A percentile compares a stretch with the other conserved stretches of the same genome.
These are phyloP conservation scores for Leishmania martiniquensis DNA, from an alignment of 208 protist species.

Conservation along the genomic window DNA sequence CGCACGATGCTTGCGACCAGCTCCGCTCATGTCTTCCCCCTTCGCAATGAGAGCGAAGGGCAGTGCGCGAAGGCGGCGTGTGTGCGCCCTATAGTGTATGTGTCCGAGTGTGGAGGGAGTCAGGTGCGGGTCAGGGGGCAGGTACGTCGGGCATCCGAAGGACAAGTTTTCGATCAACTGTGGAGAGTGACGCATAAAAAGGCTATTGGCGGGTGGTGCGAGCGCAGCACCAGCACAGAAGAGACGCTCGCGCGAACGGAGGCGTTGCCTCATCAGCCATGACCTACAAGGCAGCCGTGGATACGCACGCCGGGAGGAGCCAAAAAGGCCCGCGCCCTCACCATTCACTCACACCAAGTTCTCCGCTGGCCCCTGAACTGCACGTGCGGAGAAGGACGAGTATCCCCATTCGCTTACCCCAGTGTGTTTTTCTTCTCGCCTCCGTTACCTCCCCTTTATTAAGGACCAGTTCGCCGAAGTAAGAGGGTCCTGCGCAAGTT, in stretches of 20 bases:
- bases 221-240: background rate
- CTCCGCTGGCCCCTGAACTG: background rate
- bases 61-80: background rate
- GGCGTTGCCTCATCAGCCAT: background rate
- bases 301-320: background rate
- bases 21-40: slow-evolving; percentile 62
- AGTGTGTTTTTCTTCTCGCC: background rate
- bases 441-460: background rate
- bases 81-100: background rate
- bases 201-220: background rate
- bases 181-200: background rate
- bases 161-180: background rate
- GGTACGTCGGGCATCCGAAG: background rate
- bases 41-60: background rate
- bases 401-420: background rate
- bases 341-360: background rate
- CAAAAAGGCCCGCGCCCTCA: background rate
- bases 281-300: background rate
- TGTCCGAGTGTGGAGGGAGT: background rate
- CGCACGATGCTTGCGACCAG: slow-evolving; percentile 80
- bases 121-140: background rate
- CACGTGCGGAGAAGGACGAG: background rate
- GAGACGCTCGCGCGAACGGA: background rate
- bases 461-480: too few species aligned
- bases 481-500: background rate